Evolutionary conservation across 2,329 filamentous ascomycete species (phyloP).

Genomic region (Colletotrichum nymphaeae): DNA sequence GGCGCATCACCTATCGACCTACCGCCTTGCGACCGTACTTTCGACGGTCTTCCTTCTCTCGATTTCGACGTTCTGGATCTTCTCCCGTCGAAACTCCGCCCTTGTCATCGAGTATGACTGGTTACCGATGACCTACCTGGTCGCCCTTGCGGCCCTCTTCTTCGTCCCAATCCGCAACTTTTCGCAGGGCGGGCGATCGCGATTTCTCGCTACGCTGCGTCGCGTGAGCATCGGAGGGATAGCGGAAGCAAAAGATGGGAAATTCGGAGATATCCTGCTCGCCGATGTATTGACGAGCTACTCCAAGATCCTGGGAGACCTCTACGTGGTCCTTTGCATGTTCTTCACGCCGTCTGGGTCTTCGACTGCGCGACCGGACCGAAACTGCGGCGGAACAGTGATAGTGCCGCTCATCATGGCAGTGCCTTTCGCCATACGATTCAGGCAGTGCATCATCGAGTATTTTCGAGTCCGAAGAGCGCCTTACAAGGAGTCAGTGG

Average conservation of each 20-base stretch:
- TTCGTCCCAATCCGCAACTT: slow-evolving; percentile 76
- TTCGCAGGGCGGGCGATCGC: slow-evolving; percentile 77
- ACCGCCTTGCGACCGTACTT: slow-evolving; percentile 84
- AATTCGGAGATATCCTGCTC: slow-evolving; percentile 93
- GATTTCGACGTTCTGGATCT: slow-evolving; percentile 84
- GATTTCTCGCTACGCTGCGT: slow-evolving; percentile 80
- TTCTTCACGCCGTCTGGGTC: slow-evolving; percentile 78
- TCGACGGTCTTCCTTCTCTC: slow-evolving; percentile 77
- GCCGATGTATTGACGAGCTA: slow-evolving; percentile 97
- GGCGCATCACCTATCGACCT: slow-evolving; percentile 84
- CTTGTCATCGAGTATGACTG: slow-evolving; percentile 84
- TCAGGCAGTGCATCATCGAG: slow-evolving; percentile 93
- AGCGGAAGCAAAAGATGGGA: slow-evolving; percentile 87
- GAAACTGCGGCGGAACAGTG: slow-evolving; percentile 81
- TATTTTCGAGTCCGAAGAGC: slow-evolving; percentile 77
- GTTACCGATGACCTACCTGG: slow-evolving; percentile 86
- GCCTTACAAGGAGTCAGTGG: slow-evolving; percentile 65
- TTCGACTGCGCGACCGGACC: slow-evolving; percentile 84
- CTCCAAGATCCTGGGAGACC: slow-evolving; percentile 88
- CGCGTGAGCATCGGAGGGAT: slow-evolving; percentile 88
- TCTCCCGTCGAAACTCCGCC: slow-evolving; percentile 76
- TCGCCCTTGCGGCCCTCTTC: slow-evolving; percentile 77
- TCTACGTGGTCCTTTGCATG: slow-evolving; percentile 93
- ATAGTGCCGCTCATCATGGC: slow-evolving; percentile 88
- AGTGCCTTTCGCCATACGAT: slow-evolving; percentile 84